phyloP scores from a whole-genome alignment of 1,284 basidiomycete genomes.

The Apiotrichum laibachii region DNA sequence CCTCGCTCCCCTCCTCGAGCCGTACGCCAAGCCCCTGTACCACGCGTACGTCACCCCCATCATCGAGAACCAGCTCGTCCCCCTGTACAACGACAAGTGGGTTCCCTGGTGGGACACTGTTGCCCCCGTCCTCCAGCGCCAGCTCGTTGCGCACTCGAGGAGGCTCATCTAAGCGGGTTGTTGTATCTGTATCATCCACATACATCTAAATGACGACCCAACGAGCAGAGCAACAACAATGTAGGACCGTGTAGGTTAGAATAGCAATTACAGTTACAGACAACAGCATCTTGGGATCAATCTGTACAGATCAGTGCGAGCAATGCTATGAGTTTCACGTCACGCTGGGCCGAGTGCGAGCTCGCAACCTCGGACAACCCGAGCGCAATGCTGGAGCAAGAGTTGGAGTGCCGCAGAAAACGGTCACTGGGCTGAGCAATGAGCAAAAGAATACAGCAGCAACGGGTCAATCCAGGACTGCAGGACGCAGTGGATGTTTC shows the following conservation, averaged over 20 bases:
- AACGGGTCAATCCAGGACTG: no score
- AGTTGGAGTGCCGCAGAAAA: no score
- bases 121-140: neutral
- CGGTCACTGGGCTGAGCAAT: no score
- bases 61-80: neutral
- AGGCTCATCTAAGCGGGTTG: neutral
- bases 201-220: no score
- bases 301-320: no score
- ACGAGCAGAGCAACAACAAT: no score
- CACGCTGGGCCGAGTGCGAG: no score
- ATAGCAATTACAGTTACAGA: neutral
- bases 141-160: neutral
- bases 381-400: no score
- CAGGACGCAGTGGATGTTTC: no score
- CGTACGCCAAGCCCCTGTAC: neutral
- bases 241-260: neutral
- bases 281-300: neutral
- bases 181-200: neutral
- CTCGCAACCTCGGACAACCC: no score
- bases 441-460: no score
- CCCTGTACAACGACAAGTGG: neutral
- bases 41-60: neutral
- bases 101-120: conserved; percentile 3
- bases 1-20: conserved; percentile 3
- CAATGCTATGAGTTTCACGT: no score